Evolutionary conservation across 2,329 filamentous ascomycete genomes (phyloP), one percentile per base, ranked within the genome.

Genomic region (Ophiostoma quercus): DNA sequence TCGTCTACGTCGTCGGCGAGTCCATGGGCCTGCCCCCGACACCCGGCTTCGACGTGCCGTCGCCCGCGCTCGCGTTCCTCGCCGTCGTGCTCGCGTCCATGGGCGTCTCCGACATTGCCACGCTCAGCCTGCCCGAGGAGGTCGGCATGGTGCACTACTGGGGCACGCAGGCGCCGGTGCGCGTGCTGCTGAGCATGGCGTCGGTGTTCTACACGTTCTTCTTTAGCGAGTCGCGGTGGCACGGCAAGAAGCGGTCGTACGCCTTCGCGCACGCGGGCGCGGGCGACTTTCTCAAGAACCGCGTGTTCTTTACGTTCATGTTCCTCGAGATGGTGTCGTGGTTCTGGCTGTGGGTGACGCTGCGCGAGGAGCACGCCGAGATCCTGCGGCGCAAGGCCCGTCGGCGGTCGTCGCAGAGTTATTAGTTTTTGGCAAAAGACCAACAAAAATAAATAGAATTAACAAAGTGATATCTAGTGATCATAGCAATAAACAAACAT

Each of bases 291-390:
- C 79, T 97, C 75, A 92, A 94, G 81, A 96, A 96, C 77, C 87
- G 92, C 67, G 82, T 96, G 57, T 87, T 96, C 57, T 96, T 97
- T 77, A 88, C 90, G 0, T 95, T 92, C 79, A 88, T 88, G 9
- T 95, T 97, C 75, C 77, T 96, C 76, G 94, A 97, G 82, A 87
- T 92, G 78, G 83, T 92, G 74, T 85, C 86, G 72, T 97, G 93
- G 92, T 93, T 96, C 79, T 97, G 93, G 93, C 88, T 87, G 32
- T 92, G 88, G 84, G 83, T 89, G 39, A 90, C 87, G 4, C 78
- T 92, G 74, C 82, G 87, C 68, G 90, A 92, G 75, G 90, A 92
- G 81, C 76, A 80, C n/a, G 73, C 75, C 4, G 79, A 77, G 25
- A 76, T 85, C 2, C 71, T 81, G 11, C 75, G 75, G 8, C 80